Conservation (phyloP, 768 basidiomycete genomes). For the Stropharia rugosoannulata region DNA sequence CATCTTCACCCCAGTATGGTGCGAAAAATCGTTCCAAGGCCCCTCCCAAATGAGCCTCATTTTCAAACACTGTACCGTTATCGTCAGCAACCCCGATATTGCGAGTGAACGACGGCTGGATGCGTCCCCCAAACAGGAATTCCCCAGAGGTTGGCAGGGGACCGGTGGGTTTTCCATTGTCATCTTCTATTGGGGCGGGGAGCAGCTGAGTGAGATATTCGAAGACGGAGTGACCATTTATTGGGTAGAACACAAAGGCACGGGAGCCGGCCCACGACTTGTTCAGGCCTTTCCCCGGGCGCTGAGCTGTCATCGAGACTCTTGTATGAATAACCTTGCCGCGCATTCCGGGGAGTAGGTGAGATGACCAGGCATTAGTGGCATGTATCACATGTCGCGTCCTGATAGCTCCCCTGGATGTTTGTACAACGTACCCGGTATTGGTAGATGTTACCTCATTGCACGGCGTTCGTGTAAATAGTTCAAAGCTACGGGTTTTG, state of each 20-base stretch:
- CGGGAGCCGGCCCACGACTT: conserved; percentile 38
- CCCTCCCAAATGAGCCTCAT: conserved; percentile 30
- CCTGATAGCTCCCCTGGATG: conserved; percentile 56
- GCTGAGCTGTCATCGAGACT: conserved; percentile 67
- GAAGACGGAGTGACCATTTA: conserved; percentile 33
- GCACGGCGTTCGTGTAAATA: conserved; percentile 66
- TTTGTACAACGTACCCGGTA: conserved; percentile 50
- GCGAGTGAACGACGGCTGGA: conserved; percentile 22
- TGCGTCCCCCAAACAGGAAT: conserved; percentile 53
- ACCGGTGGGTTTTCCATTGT: background rate
- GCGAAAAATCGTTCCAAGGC: conserved; percentile 56
- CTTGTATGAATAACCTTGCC: conserved; percentile 61
- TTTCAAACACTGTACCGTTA: conserved; percentile 22
- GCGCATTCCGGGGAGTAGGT: conserved; percentile 64
- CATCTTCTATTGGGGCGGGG: conserved; percentile 9
- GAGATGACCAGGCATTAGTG: conserved; percentile 83
- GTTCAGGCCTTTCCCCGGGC: conserved; percentile 23
- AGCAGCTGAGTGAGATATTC: conserved; percentile 72
- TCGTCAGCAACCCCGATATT: conserved; percentile 41
- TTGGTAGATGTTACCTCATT: conserved; percentile 38
- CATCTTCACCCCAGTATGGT: conserved; percentile 17
- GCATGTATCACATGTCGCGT: conserved; percentile 75
- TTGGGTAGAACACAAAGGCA: conserved; percentile 60
- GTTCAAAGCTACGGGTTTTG: conserved; percentile 43
- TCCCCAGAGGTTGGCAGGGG: conserved; percentile 37